Percentiles rank a stretch among this genome's conserved stretches.
Conservation (phyloP, 345 rosid genomes). For the Eucalyptus shirleyi region DNA sequence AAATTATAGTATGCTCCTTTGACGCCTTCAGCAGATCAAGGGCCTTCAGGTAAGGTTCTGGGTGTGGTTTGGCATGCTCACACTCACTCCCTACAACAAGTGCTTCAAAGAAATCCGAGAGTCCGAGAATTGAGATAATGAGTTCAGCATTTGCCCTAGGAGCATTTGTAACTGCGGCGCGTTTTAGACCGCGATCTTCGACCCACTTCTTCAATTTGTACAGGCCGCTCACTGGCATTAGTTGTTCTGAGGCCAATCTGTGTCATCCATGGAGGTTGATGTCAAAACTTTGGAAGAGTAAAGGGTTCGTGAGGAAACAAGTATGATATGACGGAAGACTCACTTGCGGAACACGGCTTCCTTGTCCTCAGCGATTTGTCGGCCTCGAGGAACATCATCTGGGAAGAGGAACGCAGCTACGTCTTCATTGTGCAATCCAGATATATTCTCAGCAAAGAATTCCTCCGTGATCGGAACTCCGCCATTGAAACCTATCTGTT, state of each 20-base stretch:
- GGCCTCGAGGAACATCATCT: constrained; percentile 47
- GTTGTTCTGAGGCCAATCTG: constrained; percentile 61
- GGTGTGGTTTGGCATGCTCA: constrained; percentile 77
- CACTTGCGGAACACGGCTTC: constrained; percentile 83
- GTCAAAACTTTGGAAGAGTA: not conserved
- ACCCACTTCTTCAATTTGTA: constrained; percentile 70
- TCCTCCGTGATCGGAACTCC: constrained; percentile 85
- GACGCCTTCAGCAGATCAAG: constrained; percentile 66
- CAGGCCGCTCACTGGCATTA: constrained; percentile 52
- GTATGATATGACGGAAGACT: not conserved
- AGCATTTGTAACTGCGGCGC: constrained; percentile 96
- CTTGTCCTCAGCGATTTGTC: constrained; percentile 53
- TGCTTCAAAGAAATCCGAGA: constrained; percentile 61
- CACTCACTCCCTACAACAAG: constrained; percentile 74
- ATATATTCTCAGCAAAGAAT: constrained; percentile 47
- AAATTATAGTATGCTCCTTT: constrained; percentile 73
- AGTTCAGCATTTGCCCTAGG: constrained; percentile 80
- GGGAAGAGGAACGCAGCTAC: constrained; percentile 64
- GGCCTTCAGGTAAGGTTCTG: constrained; percentile 83
- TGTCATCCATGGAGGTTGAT: not conserved
- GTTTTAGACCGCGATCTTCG: constrained; percentile 70
- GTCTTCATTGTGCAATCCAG: constrained; percentile 77
- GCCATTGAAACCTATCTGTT: constrained; percentile 77
- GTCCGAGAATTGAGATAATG: constrained; percentile 70
- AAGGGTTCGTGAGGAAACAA: not conserved